These are phyloP conservation scores for Ballota nigra DNA, from an alignment of 257 asterid species.

Conservation along the genomic window DNA sequence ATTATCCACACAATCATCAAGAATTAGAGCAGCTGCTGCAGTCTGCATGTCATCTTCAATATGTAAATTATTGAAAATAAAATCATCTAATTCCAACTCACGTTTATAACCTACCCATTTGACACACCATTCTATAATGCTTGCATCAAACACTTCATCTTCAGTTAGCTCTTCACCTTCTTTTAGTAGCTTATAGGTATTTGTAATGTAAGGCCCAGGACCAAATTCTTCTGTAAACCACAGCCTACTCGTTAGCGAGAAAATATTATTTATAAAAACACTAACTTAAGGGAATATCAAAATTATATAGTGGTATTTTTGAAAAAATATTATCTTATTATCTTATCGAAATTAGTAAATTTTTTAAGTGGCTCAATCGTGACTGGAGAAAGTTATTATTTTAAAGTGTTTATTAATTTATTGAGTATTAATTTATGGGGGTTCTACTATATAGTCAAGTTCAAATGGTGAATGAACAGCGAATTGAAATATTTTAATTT, in stretches of 20 bases:
- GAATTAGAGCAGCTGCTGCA: conserved; percentile 68
- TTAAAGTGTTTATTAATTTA: too few relatives aligned
- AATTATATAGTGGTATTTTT: too few relatives aligned
- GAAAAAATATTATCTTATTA: too few relatives aligned
- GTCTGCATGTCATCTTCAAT: conserved; percentile 46
- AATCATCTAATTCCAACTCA: background rate
- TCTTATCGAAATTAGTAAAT: too few relatives aligned
- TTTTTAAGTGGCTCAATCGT: too few relatives aligned
- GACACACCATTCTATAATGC: conserved; percentile 79
- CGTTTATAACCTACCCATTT: conserved; percentile 64
- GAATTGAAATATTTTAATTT: too few relatives aligned
- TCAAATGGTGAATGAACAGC: too few relatives aligned
- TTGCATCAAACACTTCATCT: conserved; percentile 61
- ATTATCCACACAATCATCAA: conserved; percentile 71
- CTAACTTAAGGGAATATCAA: background rate
- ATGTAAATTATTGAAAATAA: background rate
- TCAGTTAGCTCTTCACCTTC: conserved; percentile 57
- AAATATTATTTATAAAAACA: background rate
- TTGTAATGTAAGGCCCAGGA: conserved; percentile 68
- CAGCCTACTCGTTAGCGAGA: background rate
- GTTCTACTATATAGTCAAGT: too few relatives aligned
- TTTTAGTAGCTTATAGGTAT: conserved; percentile 67
- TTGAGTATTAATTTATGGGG: too few relatives aligned
- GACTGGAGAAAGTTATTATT: too few relatives aligned
- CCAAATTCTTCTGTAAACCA: conserved; percentile 60